phyloP scores from a whole-genome alignment of 2,329 filamentous ascomycete genomes.

The Nigrospora oryzae region DNA sequence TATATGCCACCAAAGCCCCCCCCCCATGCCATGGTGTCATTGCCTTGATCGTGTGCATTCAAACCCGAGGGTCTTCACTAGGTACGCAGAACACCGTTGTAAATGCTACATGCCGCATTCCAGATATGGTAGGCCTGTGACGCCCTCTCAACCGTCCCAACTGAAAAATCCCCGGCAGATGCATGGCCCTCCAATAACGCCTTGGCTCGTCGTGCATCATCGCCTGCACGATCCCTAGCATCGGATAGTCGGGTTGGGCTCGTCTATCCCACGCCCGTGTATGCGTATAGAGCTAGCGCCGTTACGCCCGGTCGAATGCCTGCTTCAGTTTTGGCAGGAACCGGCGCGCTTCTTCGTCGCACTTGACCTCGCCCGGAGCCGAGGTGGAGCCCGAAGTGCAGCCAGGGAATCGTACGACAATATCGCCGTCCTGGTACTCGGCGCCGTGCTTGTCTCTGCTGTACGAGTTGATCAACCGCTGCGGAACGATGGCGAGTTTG shows the following conservation, averaged over 20 bases:
- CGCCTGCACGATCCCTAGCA: background rate
- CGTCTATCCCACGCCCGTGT: too few relatives aligned
- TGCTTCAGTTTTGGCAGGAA: slow-evolving; percentile 38
- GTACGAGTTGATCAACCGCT: slow-evolving; percentile 77
- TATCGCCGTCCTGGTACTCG: slow-evolving; percentile 73
- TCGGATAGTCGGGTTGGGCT: too few relatives aligned
- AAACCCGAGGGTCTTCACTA: too few relatives aligned
- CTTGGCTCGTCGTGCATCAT: too few relatives aligned
- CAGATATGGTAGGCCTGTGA: background rate
- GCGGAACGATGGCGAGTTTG: slow-evolving; percentile 82
- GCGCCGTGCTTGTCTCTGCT: slow-evolving; percentile 46
- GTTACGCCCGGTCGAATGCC: background rate
- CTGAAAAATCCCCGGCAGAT: too few relatives aligned
- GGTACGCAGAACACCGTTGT: background rate
- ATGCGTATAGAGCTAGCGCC: too few relatives aligned
- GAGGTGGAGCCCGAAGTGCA: slow-evolving; percentile 40
- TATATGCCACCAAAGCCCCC: too few relatives aligned
- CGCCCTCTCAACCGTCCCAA: too few relatives aligned
- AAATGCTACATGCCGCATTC: slow-evolving; percentile 1
- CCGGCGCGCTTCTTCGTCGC: slow-evolving; percentile 59
- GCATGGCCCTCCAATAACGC: too few relatives aligned
- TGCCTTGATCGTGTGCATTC: too few relatives aligned
- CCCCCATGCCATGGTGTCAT: too few relatives aligned
- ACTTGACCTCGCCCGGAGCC: slow-evolving; percentile 43
- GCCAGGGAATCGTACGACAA: slow-evolving; percentile 69